Base-by-base conservation (phyloP, 495 filamentous ascomycete species). In the Talaromyces borbonicus region DNA sequence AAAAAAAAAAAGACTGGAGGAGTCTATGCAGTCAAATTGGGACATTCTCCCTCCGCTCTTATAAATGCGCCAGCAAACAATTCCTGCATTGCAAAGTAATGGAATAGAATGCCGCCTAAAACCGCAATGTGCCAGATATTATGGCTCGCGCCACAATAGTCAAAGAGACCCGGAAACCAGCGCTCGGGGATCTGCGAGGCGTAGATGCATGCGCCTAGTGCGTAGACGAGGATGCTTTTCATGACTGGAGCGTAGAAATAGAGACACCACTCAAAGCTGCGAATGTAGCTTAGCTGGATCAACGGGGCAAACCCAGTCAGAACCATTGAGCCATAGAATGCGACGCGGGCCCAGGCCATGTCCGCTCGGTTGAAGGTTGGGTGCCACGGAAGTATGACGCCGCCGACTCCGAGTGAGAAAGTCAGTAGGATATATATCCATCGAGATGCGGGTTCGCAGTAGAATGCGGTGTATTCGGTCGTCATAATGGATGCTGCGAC, bases 111-210 rank as follows among this genome's bases (percentile, higher is more conserved):
- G n/a, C 92, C 92, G 15, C 89, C 85, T 20, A 99, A 65, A 19
- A 99, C 92, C 16, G 93, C 93, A 31, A 95, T 62, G 63, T 99
- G 92, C 92, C 93, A 99, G 19, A 97, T 79, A 63, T 99, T 99
- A 64, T 99, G 92, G 59, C 83, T 88, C 40, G 85, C 87, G 20
- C 93, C 93, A 24, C 92, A 68, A 62, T 94, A 99, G 61, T 99
- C 92, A 52, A 97, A 96, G 54, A 78, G 75, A 31, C 92, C 92
- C 0, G 90, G 93, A 52, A 72, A 82, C 85, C 87, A 99, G 43
- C 87, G 74, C 67, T 99, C 92, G 25, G 92, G 92, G 6, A 97
- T 71, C 60, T 95, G 88, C 55, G 81, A 83, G n/a, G 93, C 92
- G 62, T 99, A 99, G 42, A 97, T 72, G 16, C 77, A 58, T 25